A percentile compares a stretch with the other conserved stretches of the same genome.
phyloP scores from a whole-genome alignment of 495 filamentous ascomycete species.

The Extremus antarcticus region DNA sequence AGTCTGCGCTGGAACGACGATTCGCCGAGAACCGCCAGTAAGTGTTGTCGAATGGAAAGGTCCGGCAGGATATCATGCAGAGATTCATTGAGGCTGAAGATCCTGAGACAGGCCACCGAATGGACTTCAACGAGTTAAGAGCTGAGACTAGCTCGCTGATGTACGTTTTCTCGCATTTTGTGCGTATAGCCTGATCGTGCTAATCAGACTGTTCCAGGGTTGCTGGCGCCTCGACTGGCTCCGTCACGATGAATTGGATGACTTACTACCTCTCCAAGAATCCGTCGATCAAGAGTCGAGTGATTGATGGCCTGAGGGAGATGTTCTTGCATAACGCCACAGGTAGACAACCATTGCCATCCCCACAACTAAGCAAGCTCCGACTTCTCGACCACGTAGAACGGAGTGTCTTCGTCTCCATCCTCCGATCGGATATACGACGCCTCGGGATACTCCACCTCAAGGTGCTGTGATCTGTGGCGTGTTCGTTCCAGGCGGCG shows the following conservation, averaged over 20 bases:
- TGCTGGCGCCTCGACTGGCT: conserved; percentile 11
- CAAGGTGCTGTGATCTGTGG: conserved; percentile 13
- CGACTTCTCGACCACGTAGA: conserved; percentile 18
- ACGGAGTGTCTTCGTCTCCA: conserved; percentile 18
- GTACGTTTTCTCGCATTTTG: background rate
- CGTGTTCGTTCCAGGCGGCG: conserved; percentile 13
- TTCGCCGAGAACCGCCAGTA: conserved; percentile 11
- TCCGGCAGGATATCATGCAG: conserved; percentile 21
- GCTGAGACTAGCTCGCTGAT: conserved; percentile 18
- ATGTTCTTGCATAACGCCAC: conserved; percentile 11
- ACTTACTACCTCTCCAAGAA: conserved; percentile 22
- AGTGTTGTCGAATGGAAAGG: conserved; percentile 8
- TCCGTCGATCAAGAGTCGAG: background rate
- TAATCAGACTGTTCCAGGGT: background rate
- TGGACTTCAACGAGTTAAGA: conserved; percentile 20
- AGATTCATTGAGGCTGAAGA: conserved; percentile 19
- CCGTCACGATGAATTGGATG: conserved; percentile 20
- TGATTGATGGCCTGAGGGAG: conserved; percentile 10
- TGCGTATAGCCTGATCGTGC: background rate
- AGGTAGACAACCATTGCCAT: conserved; percentile 8
- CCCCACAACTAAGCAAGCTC: conserved; percentile 13
- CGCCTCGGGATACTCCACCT: conserved; percentile 17
- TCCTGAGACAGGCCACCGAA: conserved; percentile 16
- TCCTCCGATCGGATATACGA: conserved; percentile 14
- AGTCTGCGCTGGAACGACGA: conserved; percentile 9